Evolutionary conservation across 768 basidiomycete genomes (phyloP), one percentile per base, ranked within the genome.

Genomic region (Dioszegia crocea): DNA sequence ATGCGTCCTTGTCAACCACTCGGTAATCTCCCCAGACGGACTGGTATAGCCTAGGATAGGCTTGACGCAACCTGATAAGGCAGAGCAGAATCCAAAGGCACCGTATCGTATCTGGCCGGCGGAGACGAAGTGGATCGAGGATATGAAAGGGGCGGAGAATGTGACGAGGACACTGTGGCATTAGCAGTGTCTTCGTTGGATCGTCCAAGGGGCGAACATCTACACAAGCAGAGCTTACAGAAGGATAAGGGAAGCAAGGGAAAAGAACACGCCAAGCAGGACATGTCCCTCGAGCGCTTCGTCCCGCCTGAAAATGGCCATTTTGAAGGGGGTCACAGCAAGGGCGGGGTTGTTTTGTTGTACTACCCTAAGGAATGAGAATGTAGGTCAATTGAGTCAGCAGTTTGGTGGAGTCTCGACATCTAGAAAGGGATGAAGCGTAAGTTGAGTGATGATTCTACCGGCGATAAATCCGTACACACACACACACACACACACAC

Each of bases 141-240:
- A 45, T 46, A 73, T 71, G 62, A 63, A 74, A 10, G 75, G 75
- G 1, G 67, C 64, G 10, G 73, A 73, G 54, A 76, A 73, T 17
- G 71, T 66, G 30, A 61, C 61, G 27, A 75, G 48, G 29, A 50
- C 51, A 29, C 70, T 73, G 50, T 29, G 30, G 19, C 21, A n/a
- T 47, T 5, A 57, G 50, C n/a, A 14, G 24, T 24, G 38, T 11
- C 14, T 48, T 3, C n/a, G 41, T 10, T 14, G 21, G 43, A n/a
- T n/a, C n/a, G n/a, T n/a, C n/a, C n/a, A n/a, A n/a, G n/a, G n/a
- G n/a, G n/a, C n/a, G n/a, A n/a, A n/a, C n/a, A n/a, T n/a, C n/a
- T n/a, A n/a, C n/a, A n/a, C n/a, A n/a, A n/a, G n/a, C n/a, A n/a
- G n/a, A n/a, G n/a, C 63, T 60, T 21, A 64, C 63, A 60, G 40